Evolutionary conservation across 2,329 filamentous ascomycete genomes (phyloP), one percentile per base, ranked within the genome.

Genomic region (Dactylellina sp.): DNA sequence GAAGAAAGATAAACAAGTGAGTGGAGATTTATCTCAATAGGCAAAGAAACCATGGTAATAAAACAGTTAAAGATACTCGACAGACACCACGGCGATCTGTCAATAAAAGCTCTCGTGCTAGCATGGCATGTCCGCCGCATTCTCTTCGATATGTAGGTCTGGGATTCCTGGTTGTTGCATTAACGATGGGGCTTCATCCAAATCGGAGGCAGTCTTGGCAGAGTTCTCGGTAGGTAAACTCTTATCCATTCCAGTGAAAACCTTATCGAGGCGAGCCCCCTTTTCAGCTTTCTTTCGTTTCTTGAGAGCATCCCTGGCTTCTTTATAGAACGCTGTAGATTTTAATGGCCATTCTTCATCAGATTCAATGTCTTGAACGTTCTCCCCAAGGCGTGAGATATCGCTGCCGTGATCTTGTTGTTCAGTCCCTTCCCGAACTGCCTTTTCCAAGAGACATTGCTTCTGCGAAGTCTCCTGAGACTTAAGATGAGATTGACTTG

Each of bases 291-390:
- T 65, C 22, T 50, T 50, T 5, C 42, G 25, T 20, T 44, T 18
- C 4, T 40, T 65, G 4, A n/a, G 12, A 16, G 42, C 53, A 11
- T 11, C n/a, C 11, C n/a, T 28, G 24, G 20, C 18, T 22, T 42
- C 37, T 28, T 35, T 7, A 28, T n/a, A n/a, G n/a, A 59, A 60
- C 9, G 18, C 18, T 4, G 44, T 53, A 1, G 24, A 12, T n/a
- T 40, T 57, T 7, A 65, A 42, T 3, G 62, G 52, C 52, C 62
- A 49, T 22, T 65, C 25, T 2, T 40, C 14, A 1, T 20, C 32
- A 18, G 39, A 39, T 5, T 68, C 53, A 22, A 46, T 55, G 18
- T 49, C 57, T 7, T 39, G 12, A 4, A 60, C 44, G 1, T 11
- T 12, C 1, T 25, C 62, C 44, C 12, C 37, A 1, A 18, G 6